Evolutionary conservation across 345 rosid species (phyloP).

Genomic region (Viola odorata): DNA sequence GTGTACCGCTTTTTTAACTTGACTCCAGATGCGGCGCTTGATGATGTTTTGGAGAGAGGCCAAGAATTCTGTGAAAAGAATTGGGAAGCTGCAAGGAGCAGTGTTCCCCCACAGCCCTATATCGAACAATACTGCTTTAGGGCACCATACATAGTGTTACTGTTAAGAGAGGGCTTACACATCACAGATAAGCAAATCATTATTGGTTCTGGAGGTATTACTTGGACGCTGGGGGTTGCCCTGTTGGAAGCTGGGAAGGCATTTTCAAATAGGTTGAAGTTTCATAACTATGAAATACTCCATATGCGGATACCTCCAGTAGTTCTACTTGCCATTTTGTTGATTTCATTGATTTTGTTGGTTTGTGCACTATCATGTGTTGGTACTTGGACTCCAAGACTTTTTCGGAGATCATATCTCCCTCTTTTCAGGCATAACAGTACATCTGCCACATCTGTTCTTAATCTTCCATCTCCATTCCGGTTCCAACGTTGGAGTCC

Average conservation of each 20-base stretch:
- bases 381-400: slow-evolving; percentile 62
- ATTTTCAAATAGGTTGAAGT: slow-evolving; percentile 51
- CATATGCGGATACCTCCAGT: slow-evolving; percentile 64
- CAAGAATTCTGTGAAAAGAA: slow-evolving; percentile 72
- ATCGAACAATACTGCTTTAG: slow-evolving; percentile 98
- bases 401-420: slow-evolving; percentile 63
- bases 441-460: slow-evolving; percentile 58
- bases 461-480: slow-evolving; percentile 72
- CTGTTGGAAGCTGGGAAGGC: slow-evolving; percentile 80
- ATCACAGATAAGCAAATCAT: slow-evolving; percentile 65
- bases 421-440: slow-evolving; percentile 68
- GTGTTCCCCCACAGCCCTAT: slow-evolving; percentile 93
- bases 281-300: slow-evolving; percentile 54
- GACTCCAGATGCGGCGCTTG: slow-evolving; percentile 75
- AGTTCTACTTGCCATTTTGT: slow-evolving; percentile 47
- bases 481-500: slow-evolving; percentile 88
- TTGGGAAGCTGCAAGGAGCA: slow-evolving; percentile 73
- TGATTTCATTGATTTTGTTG: slow-evolving; percentile 61
- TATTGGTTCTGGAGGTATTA: slow-evolving; percentile 91
- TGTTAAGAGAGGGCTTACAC: slow-evolving; percentile 89
- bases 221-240: slow-evolving; percentile 98
- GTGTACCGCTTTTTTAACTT: slow-evolving; percentile 84
- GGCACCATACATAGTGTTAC: slow-evolving; percentile 78
- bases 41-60: slow-evolving; percentile 88
- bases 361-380: slow-evolving; percentile 68